Percentiles rank a stretch among this genome's conserved stretches.
Conservation (phyloP, 306 rosid species). For the Lotus japonicus region DNA sequence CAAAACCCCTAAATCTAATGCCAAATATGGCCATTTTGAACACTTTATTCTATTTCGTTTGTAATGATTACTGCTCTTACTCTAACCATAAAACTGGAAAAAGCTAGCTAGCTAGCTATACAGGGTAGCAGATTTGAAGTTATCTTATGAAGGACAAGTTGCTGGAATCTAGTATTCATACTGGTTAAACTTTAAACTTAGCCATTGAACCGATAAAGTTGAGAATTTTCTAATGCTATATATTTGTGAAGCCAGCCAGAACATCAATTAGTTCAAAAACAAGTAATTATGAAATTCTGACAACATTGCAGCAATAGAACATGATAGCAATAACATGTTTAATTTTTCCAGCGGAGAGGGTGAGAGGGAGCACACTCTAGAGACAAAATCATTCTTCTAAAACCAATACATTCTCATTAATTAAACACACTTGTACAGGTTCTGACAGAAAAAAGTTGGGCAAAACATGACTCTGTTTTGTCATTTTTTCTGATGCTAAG, state of each 20-base stretch:
- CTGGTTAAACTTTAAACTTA: background rate
- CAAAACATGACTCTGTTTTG: background rate
- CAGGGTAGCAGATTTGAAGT: background rate
- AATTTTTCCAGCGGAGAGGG: background rate
- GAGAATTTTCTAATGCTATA: background rate
- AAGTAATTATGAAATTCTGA: constrained; percentile 29
- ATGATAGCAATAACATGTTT: constrained; percentile 22
- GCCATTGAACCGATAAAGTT: background rate
- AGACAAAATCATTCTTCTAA: constrained; percentile 11
- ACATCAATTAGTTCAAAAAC: constrained; percentile 12
- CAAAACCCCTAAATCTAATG: background rate
- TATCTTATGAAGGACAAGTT: constrained; percentile 1
- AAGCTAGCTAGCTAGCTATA: background rate
- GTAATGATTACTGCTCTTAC: background rate
- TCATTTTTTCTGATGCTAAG: background rate
- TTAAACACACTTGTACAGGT: constrained; percentile 6
- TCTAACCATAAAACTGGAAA: background rate
- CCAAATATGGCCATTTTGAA: background rate
- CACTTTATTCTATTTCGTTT: background rate
- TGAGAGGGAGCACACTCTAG: background rate
- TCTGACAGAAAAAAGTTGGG: background rate
- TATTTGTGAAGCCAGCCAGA: background rate
- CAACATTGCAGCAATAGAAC: constrained; percentile 18
- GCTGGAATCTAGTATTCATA: constrained; percentile 22
- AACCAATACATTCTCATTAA: background rate